phyloP scores from a whole-genome alignment of 345 rosid species.

The Euphorbia peplus region DNA sequence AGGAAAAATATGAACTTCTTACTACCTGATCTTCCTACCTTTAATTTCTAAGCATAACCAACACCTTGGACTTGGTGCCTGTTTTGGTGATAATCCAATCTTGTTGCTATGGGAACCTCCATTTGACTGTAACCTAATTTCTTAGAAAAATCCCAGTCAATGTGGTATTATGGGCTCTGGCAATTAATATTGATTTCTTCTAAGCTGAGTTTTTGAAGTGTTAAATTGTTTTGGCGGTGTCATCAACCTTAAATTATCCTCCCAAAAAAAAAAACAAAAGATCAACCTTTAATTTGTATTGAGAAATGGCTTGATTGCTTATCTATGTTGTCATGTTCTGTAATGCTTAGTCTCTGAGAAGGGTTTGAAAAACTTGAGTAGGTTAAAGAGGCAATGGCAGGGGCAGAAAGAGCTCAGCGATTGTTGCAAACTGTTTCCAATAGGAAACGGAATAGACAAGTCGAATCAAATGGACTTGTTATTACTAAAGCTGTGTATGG shows the following conservation, averaged over 20 bases:
- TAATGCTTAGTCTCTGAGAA: slow-evolving; percentile 3
- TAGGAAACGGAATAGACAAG: slow-evolving; percentile 71
- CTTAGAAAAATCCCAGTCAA: not conserved
- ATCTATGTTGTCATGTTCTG: not conserved
- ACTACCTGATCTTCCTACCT: not conserved
- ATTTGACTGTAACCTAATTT: not conserved
- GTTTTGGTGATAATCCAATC: not conserved
- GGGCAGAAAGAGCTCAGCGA: slow-evolving; percentile 81
- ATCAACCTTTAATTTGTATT: no score
- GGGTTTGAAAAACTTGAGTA: slow-evolving; percentile 22
- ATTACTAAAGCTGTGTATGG: slow-evolving; percentile 77
- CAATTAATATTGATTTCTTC: not conserved
- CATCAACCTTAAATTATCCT: not conserved
- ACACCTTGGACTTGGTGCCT: not conserved
- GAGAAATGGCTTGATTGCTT: not conserved
- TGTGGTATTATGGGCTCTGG: not conserved
- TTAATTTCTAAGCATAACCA: not conserved
- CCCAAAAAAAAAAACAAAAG: no score
- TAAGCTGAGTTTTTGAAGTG: not conserved
- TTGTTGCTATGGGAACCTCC: not conserved
- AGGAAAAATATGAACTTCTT: not conserved
- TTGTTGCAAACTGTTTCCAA: slow-evolving; percentile 72
- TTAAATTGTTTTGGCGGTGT: not conserved
- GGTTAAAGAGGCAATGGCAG: slow-evolving; percentile 70
- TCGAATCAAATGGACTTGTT: slow-evolving; percentile 66